These are phyloP conservation scores for Yamadazyma sp. DNA, from an alignment of 805 yeast genomes.

Conservation along the genomic window DNA sequence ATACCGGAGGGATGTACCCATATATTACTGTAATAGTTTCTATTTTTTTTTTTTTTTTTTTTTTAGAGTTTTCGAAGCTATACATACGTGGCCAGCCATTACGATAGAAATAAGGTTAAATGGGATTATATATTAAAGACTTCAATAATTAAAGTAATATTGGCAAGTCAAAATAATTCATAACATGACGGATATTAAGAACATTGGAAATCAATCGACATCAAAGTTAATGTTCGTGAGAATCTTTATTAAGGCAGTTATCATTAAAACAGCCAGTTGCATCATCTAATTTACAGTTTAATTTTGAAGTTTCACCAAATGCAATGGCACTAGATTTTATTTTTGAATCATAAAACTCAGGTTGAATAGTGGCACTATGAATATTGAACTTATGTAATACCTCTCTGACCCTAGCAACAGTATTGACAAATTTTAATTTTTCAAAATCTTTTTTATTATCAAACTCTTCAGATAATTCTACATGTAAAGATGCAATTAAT, in stretches of 20 bases:
- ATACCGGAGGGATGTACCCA: no score
- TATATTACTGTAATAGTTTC: no score
- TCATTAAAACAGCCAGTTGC: slow-evolving; percentile 29
- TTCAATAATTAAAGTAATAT: no score
- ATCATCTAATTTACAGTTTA: slow-evolving; percentile 28
- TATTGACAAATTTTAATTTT: slow-evolving; percentile 48
- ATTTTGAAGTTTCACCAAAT: slow-evolving; percentile 30
- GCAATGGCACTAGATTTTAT: slow-evolving; percentile 4
- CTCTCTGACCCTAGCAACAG: slow-evolving; percentile 72
- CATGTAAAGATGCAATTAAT: slow-evolving; percentile 85
- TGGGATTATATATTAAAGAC: no score
- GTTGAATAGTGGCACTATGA: slow-evolving; percentile 94
- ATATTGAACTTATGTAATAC: slow-evolving; percentile 82
- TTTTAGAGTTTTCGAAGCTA: no score
- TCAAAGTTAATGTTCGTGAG: no score
- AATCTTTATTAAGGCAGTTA: slow-evolving; percentile 19
- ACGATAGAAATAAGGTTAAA: no score
- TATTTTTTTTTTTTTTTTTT: no score
- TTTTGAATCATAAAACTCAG: slow-evolving; percentile 60
- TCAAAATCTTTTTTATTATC: slow-evolving; percentile 44
- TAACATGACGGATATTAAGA: no score
- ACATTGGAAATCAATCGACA: no score
- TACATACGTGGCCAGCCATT: no score
- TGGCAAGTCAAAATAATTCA: no score
- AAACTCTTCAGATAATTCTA: slow-evolving; percentile 53